Base-by-base conservation (phyloP, 163 green algal genomes). In the Coccomyxa subellipsoidea region DNA sequence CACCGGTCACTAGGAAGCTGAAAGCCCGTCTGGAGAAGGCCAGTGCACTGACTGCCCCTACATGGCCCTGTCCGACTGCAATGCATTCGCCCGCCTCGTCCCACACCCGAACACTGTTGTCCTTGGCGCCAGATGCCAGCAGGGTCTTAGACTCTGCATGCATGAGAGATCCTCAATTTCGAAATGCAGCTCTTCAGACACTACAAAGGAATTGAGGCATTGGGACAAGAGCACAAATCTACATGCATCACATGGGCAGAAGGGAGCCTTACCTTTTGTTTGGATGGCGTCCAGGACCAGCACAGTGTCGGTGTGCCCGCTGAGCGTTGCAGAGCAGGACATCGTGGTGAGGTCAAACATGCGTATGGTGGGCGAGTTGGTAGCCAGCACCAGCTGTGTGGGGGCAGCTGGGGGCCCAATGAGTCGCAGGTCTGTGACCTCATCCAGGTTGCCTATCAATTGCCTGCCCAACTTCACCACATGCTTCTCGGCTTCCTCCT, bases 371-470 rank as follows among this genome's bases (percentile, higher is more conserved):
- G 93, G 87, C 76, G 85, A 91, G 88, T 98, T 99, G 80, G 90
- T 96, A 21, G 96, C 88, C 15, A 98, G 91, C 0, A 93, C 95
- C 31, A 98, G 70, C 40, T 92, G 88, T 12, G 85, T 89, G 47
- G 92, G 89, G 10, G 86, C 82, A 12, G 70, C 80, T 18, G 53
- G 39, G 18, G 84, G 71, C 23, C 87, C 89, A n/a, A 98, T 38
- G 25, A 98, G 94, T 0, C 88, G 85, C 35, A 98, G 40, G 86
- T 98, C 96, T 2, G 95, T 98, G n/a, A 99, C 90, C 83, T 99
- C 94, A 69, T 98, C 96, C 23, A 94, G 94, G 87, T 98, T 97
- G 38, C 95, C 96, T 0, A 99, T 88, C 54, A 99, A 89, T 87
- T 98, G 92, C 25, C 84, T 80, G 2, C 77, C 76, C 37, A 92